These are phyloP conservation scores for Zygosaccharomyces rouxii DNA, from an alignment of 805 yeast species.

Conservation along the genomic window DNA sequence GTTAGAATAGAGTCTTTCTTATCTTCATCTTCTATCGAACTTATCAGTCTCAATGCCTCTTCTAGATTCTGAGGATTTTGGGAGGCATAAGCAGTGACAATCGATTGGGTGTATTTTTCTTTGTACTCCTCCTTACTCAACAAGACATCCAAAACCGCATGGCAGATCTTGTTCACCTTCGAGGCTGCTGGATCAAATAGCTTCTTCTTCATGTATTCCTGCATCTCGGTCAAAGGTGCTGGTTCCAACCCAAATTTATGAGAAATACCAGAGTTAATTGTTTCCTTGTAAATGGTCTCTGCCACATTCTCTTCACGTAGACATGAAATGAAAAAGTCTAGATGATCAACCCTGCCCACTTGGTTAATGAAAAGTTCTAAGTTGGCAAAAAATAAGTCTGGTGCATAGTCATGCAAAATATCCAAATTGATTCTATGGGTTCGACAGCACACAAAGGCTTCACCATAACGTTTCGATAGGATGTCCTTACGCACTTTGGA, in stretches of 20 bases:
- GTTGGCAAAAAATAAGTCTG: slow-evolving; percentile 59
- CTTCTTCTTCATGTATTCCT: slow-evolving; percentile 40
- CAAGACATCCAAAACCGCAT: slow-evolving; percentile 57
- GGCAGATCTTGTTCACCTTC: slow-evolving; percentile 75
- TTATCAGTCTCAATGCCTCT: slow-evolving; percentile 65
- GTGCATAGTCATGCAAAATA: slow-evolving; percentile 81
- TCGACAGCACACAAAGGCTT: slow-evolving; percentile 82
- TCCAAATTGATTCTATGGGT: slow-evolving; percentile 90
- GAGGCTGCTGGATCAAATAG: slow-evolving; percentile 40
- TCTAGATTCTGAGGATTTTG: slow-evolving; percentile 80
- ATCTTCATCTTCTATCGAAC: slow-evolving; percentile 45
- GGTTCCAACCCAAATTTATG: slow-evolving; percentile 31
- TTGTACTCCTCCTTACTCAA: slow-evolving; percentile 45
- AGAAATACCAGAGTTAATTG: slow-evolving; percentile 37
- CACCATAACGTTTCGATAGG: slow-evolving; percentile 48
- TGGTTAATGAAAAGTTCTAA: slow-evolving; percentile 65
- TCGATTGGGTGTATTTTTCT: slow-evolving; percentile 62
- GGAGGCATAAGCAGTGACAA: slow-evolving; percentile 88
- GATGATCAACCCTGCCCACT: slow-evolving; percentile 64
- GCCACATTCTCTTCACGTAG: slow-evolving; percentile 83
- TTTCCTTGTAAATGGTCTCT: slow-evolving; percentile 74
- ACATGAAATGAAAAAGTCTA: slow-evolving; percentile 84
- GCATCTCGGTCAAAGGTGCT: slow-evolving; percentile 36
- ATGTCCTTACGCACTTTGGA: slow-evolving; percentile 75
- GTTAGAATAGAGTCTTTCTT: slow-evolving; percentile 62